Base-by-base conservation (phyloP, 2,329 filamentous ascomycete species). In the Paecilomyces formosus region DNA sequence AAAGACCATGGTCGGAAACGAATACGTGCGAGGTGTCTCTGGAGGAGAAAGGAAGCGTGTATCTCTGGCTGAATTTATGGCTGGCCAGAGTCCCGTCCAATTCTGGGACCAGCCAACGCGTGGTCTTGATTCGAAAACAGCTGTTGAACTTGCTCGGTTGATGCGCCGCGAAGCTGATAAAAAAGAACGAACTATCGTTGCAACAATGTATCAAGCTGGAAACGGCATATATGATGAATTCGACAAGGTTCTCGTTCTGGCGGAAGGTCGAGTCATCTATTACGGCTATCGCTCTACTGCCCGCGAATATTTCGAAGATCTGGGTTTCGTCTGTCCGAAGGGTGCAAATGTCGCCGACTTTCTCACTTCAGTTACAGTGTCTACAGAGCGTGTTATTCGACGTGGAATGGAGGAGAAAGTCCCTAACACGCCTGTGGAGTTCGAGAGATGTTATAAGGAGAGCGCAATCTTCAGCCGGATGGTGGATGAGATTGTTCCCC, bases 41-140 rank as follows among this genome's bases (percentile, higher is more conserved):
- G 86, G 86, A 22, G 87, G 87, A 8, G 86, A 89, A 68, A 73
- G 85, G 2, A 89, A 89, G 72, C 80, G 87, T 59, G 85, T 88
- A 0, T 87, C 84, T 1, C 84, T 89, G 58, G 82, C 85, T 0
- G 87, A 89, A 55, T 63, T 71, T 1, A 68, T 82, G 78, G 53
- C 70, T 84, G 65, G 81, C 78, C 12, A 82, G 68, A 72, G 79
- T 0, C 69, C 81, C 1, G 79, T 89, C 1, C 82, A 81, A 54
- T 85, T 83, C 69, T 88, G 85, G 85, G 86, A 88, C 61, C 88
- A 88, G 64, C 81, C 79, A 0, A 88, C 85, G 0, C 73, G 85
- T 53, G 86, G 86, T 57, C 74, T 88, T 0, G 86, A 88, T 65
- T 85, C 85, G 0, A 85, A 81, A 66, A 86, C 83, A 3, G 86